phyloP scores from a whole-genome alignment of 768 basidiomycete species.

The Gelatoporia subvermispora region DNA sequence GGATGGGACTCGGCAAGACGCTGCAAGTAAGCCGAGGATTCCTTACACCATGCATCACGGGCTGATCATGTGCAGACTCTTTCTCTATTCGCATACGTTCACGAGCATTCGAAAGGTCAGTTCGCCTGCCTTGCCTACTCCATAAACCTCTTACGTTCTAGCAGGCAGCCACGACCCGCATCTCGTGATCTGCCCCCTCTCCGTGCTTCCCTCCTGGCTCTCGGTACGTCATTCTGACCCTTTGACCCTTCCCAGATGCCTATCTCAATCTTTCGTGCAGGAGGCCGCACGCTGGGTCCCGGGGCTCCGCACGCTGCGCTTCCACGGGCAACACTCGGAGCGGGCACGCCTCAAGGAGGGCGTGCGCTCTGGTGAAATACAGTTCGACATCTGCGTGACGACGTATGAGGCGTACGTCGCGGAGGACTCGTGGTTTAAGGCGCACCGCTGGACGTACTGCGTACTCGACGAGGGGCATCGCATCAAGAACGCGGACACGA shows the following conservation, averaged over 20 bases:
- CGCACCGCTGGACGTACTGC: constrained; percentile 49
- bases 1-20: constrained; percentile 66
- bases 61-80: constrained; percentile 35
- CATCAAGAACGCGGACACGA: constrained; percentile 65
- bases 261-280: constrained; percentile 18
- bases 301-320: constrained; percentile 48
- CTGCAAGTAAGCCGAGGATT: constrained; percentile 38
- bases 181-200: constrained; percentile 70
- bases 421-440: constrained; percentile 59
- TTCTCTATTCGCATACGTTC: constrained; percentile 63
- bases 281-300: constrained; percentile 55
- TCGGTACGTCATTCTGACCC: constrained; percentile 28
- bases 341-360: constrained; percentile 49
- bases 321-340: constrained; percentile 53
- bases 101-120: constrained; percentile 44
- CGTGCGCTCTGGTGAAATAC: constrained; percentile 31
- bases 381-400: constrained; percentile 52
- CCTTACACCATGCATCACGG: not conserved
- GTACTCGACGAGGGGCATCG: constrained; percentile 67
- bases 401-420: constrained; percentile 64
- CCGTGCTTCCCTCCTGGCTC: constrained; percentile 58
- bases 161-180: constrained; percentile 51
- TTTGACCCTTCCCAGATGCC: not conserved
- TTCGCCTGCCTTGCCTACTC: constrained; percentile 1
- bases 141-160: not conserved